Evolutionary conservation across 345 rosid genomes (phyloP), one percentile per base, ranked within the genome.

Genomic region (Eucalyptus urophylla): DNA sequence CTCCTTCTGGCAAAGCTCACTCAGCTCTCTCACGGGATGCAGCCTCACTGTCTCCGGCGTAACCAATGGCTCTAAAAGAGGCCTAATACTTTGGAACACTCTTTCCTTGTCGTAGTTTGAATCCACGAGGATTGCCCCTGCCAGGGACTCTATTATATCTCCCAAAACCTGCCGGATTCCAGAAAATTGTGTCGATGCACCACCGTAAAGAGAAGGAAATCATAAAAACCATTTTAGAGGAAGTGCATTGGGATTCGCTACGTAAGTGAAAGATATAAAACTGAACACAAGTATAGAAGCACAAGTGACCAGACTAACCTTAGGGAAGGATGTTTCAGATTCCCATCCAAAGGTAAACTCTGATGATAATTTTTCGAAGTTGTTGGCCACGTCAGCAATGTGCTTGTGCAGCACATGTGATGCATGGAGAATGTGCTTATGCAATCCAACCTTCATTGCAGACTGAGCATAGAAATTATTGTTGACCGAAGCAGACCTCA

Each of bases 401-500:
- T 95, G 93, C 86, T 91, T 94, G 86, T 95, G 92, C 81, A 98
- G 99, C 81, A 90, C 93, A 15, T 93, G 93, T 22, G 99, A 98
- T 7, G 94, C 92, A 83, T 98, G 94, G 56, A 95, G 95, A 37
- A 98, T 94, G 89, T 96, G 94, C 91, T 94, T 94, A 87, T 98
- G 95, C 86, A 98, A 89, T 65, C 92, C 95, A 44, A 88, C 92
- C 93, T 91, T 97, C 33, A 95, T 89, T 3, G 96, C 93, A 49
- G 93, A 93, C 81, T 15, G 93, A 6, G 98, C 99, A 88, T 96
- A 98, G 80, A 94, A 95, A 49, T 96, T 97, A 49, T 98, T 98
- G 92, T 98, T 98, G 80, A 97, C 99, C 6, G 99, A 98, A 58
- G 99, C 97, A 53, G 99, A 98, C 88, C 99, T 93, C 99, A 98